A percentile compares a stretch with the other conserved stretches of the same genome.
These are phyloP conservation scores for Priceomyces carsonii DNA, from an alignment of 805 yeast genomes.

Conservation along the genomic window DNA sequence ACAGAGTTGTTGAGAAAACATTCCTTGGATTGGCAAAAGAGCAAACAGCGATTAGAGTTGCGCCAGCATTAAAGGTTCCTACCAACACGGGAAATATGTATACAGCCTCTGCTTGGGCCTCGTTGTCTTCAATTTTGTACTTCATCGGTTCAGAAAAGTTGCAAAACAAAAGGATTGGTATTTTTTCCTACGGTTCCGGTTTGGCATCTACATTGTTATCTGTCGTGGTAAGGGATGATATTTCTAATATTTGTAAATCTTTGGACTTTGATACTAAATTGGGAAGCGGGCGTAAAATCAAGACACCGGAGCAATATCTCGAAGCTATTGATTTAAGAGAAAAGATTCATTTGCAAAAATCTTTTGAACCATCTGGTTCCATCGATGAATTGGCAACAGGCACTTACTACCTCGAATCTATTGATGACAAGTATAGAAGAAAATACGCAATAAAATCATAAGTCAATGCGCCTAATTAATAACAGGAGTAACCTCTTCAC, in stretches of 20 bases:
- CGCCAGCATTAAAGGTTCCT: constrained; percentile 81
- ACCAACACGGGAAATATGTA: constrained; percentile 98
- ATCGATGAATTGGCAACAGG: constrained; percentile 72
- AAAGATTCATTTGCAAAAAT: constrained; percentile 79
- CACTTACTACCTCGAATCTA: constrained; percentile 76
- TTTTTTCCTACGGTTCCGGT: constrained; percentile 98
- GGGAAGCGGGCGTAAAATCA: constrained; percentile 57
- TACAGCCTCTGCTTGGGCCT: constrained; percentile 90
- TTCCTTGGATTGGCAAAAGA: constrained; percentile 79
- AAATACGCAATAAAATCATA: constrained; percentile 68
- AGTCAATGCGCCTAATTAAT: constrained; percentile 8
- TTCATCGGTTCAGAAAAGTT: constrained; percentile 73
- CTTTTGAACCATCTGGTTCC: constrained; percentile 76
- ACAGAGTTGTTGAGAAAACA: constrained; percentile 79
- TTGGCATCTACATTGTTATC: constrained; percentile 89
- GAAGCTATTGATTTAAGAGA: constrained; percentile 84
- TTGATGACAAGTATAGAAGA: constrained; percentile 91
- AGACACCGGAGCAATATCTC: constrained; percentile 80
- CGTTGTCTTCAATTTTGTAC: constrained; percentile 78
- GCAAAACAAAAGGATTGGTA: constrained; percentile 82
- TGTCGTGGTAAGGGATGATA: constrained; percentile 77
- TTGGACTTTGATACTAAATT: constrained; percentile 71
- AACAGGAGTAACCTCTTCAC: too few species aligned
- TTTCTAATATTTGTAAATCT: constrained; percentile 60
- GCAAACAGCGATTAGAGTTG: constrained; percentile 63